phyloP scores from a whole-genome alignment of 2,329 filamentous ascomycete genomes.

The Neospermospora avenae region DNA sequence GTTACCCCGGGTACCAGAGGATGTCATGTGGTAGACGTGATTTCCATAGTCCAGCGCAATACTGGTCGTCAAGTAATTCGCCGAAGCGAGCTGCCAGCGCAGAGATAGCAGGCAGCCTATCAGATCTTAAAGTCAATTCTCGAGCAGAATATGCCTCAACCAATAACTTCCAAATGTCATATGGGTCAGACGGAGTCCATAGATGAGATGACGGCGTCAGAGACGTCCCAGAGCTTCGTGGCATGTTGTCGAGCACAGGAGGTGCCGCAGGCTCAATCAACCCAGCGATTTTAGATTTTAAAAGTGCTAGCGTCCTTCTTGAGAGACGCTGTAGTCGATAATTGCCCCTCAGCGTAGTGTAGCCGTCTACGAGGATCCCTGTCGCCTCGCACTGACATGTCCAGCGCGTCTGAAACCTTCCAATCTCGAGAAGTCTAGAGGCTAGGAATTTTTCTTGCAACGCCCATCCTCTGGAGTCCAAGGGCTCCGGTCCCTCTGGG shows the following conservation, averaged over 20 bases:
- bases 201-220: neutral
- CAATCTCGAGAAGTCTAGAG: neutral
- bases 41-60: conserved; percentile 7
- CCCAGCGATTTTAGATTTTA: too few species aligned
- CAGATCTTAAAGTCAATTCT: neutral
- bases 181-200: neutral
- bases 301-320: neutral
- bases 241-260: too few species aligned
- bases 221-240: too few species aligned
- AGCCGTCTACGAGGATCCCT: neutral
- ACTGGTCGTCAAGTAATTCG: conserved; percentile 4
- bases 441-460: neutral
- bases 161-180: neutral
- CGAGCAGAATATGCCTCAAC: neutral
- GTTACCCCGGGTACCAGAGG: neutral
- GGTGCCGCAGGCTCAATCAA: too few species aligned
- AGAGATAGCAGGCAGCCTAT: conserved; percentile 9
- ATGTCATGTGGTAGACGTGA: neutral
- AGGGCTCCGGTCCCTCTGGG: neutral
- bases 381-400: neutral
- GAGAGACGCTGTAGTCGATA: neutral
- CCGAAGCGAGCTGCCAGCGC: conserved; percentile 2
- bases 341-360: too few species aligned
- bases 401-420: neutral
- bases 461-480: neutral